These are phyloP conservation scores for Tulasnella sp. DNA, from an alignment of 768 basidiomycete genomes.

Conservation along the genomic window DNA sequence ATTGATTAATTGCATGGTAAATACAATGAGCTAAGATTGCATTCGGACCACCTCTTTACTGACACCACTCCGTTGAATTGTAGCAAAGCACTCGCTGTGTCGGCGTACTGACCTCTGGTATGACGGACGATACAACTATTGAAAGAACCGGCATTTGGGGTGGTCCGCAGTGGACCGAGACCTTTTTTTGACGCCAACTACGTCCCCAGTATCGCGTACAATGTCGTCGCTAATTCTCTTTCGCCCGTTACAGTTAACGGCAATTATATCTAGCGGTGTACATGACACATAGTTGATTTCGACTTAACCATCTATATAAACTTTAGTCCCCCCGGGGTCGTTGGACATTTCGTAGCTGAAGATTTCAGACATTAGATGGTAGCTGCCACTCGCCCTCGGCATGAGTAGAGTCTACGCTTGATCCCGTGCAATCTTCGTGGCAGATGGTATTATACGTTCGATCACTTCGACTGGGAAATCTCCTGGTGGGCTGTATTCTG, in stretches of 20 bases:
- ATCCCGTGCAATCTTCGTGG: too few species aligned
- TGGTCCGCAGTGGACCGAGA: constrained; percentile 37
- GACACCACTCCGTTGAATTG: not conserved
- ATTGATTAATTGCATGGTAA: constrained; percentile 55
- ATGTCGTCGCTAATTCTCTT: not conserved
- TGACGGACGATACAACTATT: constrained; percentile 47
- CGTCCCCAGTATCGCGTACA: not conserved
- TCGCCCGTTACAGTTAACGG: not conserved
- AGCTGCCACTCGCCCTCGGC: too few species aligned
- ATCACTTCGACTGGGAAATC: too few species aligned
- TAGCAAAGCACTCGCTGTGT: not conserved
- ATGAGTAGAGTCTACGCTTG: too few species aligned
- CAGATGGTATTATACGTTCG: too few species aligned
- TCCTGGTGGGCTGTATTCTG: too few species aligned
- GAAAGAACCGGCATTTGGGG: constrained; percentile 44
- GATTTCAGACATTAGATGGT: too few species aligned
- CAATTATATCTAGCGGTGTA: not conserved
- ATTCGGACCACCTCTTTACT: not conserved
- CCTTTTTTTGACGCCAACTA: constrained; percentile 29
- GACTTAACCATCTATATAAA: too few species aligned
- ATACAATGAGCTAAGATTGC: constrained; percentile 24
- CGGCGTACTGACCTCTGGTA: constrained; percentile 49
- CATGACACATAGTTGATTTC: too few species aligned
- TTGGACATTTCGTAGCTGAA: too few species aligned
- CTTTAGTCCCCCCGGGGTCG: too few species aligned